phyloP scores from a whole-genome alignment of 2,329 filamentous ascomycete genomes.

The Emergomyces orientalis region DNA sequence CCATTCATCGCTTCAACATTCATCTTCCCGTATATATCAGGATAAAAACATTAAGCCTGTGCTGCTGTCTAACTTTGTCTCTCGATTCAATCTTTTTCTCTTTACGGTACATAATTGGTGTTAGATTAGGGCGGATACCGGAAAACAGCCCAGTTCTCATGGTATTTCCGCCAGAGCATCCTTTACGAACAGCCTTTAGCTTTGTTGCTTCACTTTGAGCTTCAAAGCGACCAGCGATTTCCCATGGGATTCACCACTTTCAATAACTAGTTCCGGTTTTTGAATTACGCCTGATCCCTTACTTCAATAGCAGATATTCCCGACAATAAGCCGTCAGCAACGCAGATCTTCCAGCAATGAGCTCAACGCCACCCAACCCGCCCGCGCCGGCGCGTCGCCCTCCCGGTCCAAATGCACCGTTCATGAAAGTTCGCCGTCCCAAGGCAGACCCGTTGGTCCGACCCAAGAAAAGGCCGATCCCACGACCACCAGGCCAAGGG shows the following conservation, averaged over 20 bases:
- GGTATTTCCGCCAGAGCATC: too few relatives aligned
- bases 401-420: slow-evolving; percentile 39
- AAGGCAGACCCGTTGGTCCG: slow-evolving; percentile 56
- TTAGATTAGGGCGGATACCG: background rate
- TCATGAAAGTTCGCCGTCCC: slow-evolving; percentile 40
- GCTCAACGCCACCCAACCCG: slow-evolving; percentile 34
- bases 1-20: background rate
- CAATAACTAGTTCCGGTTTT: background rate
- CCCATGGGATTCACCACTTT: background rate
- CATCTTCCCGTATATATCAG: too few relatives aligned
- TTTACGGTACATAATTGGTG: background rate
- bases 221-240: background rate
- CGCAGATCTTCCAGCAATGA: slow-evolving; percentile 16
- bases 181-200: background rate
- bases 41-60: too few relatives aligned
- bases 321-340: background rate
- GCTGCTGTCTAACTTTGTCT: background rate
- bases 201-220: background rate
- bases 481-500: slow-evolving; percentile 18
- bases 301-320: background rate
- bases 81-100: background rate
- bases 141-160: background rate
- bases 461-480: slow-evolving; percentile 42
- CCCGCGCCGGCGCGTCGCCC: slow-evolving; percentile 39
- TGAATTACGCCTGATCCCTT: background rate